Base-by-base conservation (phyloP, 1,284 basidiomycete species). In the Microbotryum silenes-acaulis region DNA sequence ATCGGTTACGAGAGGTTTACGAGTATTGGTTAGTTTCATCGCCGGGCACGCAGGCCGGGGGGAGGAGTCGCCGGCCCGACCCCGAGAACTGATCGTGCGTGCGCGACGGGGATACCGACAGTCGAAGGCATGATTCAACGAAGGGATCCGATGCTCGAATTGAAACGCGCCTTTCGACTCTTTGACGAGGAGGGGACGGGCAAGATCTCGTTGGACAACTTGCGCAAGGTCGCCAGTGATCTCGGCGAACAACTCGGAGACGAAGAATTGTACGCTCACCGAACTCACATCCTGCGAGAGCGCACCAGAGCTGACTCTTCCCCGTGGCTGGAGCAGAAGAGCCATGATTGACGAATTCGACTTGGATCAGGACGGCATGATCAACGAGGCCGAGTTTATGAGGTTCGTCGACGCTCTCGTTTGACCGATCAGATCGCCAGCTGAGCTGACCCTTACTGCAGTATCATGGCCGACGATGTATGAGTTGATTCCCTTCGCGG, bases 331-430 rank as follows among this genome's bases (percentile, higher is more conserved):
- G 6, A 16, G 25, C 72, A 97, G 93, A 69, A 91, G 97, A 85
- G 96, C 94, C 23, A 99, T 99, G 94, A 99, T 99, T 73, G 96
- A 98, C 73, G 96, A 99, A 78, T 99, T 99, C 73, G 94, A 99
- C 77, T 83, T 99, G 45, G 94, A 99, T 78, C 88, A 94, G 75
- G 94, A 99, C 72, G 92, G 93, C 25, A 93, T 94, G 78, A 98
- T 98, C 75, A 92, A 86, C 75, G 88, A 92, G 74, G 84, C 88
- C 74, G 91, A 94, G 79, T 93, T 94, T 76, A 85, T 91, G 50
- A 63, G 59, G 67, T 63, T 10, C 9, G 62, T 56, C 25, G 3
- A 18, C 8, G 33, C 10, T 54, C 54, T 25, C n/a, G 37, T 31
- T 31, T 31, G 31, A 2, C 9, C 31, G 8, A 31, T 10, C 31